Conservation (phyloP, 129 eudicot genomes). For the sunflower (Helianthus annuus) region HanXRQr2.0-SUNRISE NC_035442.2:174813549-174814048, state of each 20-base stretch:
- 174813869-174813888: slow-evolving; percentile 64
- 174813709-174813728: background rate
- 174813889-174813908: slow-evolving; percentile 61
- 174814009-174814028: slow-evolving; percentile 52
- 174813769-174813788: background rate
- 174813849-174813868: slow-evolving; percentile 78
- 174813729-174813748: no score
- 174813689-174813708: slow-evolving; percentile 73
- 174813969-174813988: slow-evolving; percentile 62
- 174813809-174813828: slow-evolving; percentile 41
- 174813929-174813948: slow-evolving; percentile 31
- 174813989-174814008: slow-evolving; percentile 73
- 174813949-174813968: slow-evolving; percentile 50
- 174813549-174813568: slow-evolving; percentile 40
- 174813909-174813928: slow-evolving; percentile 56
- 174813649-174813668: slow-evolving; percentile 74
- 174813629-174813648: slow-evolving; percentile 49
- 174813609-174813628: slow-evolving; percentile 53
- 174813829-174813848: slow-evolving; percentile 52
- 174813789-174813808: slow-evolving; percentile 57
- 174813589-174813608: slow-evolving; percentile 29
- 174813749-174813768: background rate
- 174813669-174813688: slow-evolving; percentile 85
- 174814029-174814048: slow-evolving; percentile 62
- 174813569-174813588: slow-evolving; percentile 28